Conservation (phyloP, 2,329 filamentous ascomycete genomes). For the Fusarium sacchari region DNA sequence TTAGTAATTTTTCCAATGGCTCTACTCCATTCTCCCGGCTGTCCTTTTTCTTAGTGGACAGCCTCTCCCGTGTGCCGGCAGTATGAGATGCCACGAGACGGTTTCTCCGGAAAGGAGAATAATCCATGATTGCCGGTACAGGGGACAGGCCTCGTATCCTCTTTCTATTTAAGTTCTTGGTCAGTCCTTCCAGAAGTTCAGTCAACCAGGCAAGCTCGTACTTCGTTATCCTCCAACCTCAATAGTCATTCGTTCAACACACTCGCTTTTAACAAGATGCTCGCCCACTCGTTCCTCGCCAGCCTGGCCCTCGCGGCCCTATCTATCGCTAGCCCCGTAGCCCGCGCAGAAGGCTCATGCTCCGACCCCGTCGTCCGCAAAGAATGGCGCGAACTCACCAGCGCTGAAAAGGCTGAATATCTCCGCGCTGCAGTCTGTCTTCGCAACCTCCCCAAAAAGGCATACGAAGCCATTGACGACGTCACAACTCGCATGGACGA, state of each 20-base stretch:
- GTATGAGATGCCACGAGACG: not conserved
- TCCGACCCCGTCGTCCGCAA: slow-evolving; percentile 3
- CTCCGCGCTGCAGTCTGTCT: slow-evolving; percentile 14
- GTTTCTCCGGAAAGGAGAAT: not conserved
- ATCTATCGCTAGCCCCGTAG: not conserved
- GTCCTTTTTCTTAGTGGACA: not conserved
- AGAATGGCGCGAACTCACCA: slow-evolving; percentile 23
- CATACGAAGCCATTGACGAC: not conserved
- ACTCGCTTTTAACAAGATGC: slow-evolving; percentile 1
- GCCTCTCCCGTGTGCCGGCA: not conserved
- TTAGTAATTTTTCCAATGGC: not conserved
- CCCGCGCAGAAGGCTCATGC: not conserved
- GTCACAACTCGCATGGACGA: slow-evolving; percentile 12
- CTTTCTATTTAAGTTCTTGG: not conserved
- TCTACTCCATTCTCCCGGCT: not conserved
- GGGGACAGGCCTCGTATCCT: not conserved
- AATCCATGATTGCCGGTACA: not conserved
- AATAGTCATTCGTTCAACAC: slow-evolving; percentile 3
- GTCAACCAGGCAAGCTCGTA: not conserved
- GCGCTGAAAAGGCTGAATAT: slow-evolving; percentile 7
- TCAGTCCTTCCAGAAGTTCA: rapidly evolving
- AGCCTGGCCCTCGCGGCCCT: not conserved
- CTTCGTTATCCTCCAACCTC: not conserved
- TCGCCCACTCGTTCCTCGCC: not conserved
- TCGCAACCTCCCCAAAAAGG: slow-evolving; percentile 8